A percentile compares a stretch with the other conserved stretches of the same genome.
phyloP scores from a whole-genome alignment of 305 asterid genomes.

The Solanum hybrid region DNA sequence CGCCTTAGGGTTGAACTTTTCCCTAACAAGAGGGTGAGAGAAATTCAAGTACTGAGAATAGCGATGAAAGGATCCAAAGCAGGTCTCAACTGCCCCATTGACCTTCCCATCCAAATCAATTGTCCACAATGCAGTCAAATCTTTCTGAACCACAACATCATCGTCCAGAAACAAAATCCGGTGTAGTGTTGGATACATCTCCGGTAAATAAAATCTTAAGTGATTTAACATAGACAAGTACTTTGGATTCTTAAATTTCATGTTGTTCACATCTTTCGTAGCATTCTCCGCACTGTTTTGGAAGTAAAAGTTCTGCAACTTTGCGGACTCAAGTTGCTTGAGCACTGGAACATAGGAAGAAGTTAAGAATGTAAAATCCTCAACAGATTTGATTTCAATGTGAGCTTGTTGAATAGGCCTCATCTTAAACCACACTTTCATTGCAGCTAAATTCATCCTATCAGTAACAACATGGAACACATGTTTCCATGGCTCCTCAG shows the following conservation, averaged over 20 bases:
- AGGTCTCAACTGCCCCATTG: conserved; percentile 66
- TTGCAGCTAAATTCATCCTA: conserved; percentile 61
- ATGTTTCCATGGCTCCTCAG: conserved; percentile 69
- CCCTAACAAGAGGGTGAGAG: conserved; percentile 50
- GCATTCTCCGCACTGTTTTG: conserved; percentile 52
- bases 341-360: conserved; percentile 61
- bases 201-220: conserved; percentile 68
- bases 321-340: conserved; percentile 39
- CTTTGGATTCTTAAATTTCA: conserved; percentile 60
- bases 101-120: conserved; percentile 64
- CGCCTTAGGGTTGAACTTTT: conserved; percentile 55
- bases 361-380: conserved; percentile 40
- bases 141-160: conserved; percentile 70
- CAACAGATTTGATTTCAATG: conserved; percentile 53
- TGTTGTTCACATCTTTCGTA: conserved; percentile 44
- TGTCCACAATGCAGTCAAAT: conserved; percentile 61
- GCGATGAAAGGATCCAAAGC: conserved; percentile 64
- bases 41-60: conserved; percentile 54
- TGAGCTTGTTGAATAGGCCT: conserved; percentile 58
- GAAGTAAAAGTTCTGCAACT: conserved; percentile 48
- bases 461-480: conserved; percentile 63
- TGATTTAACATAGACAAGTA: conserved; percentile 53
- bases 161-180: conserved; percentile 57
- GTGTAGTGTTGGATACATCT: conserved; percentile 55
- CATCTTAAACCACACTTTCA: conserved; percentile 81